Base-by-base conservation (phyloP, 257 asterid genomes). In the Capsicum rhomboideum region DNA sequence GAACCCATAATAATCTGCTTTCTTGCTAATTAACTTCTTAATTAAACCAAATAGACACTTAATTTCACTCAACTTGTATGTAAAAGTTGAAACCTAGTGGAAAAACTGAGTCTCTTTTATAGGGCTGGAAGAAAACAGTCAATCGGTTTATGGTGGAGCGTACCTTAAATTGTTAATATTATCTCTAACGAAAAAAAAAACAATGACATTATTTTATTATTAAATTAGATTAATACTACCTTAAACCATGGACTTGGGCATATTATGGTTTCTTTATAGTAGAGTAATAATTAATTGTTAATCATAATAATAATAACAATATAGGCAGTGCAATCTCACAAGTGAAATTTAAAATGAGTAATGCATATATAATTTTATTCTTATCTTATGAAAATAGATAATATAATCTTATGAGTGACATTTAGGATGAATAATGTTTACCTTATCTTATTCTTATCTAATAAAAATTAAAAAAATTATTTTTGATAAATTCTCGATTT, bases 1-100 rank as follows among this genome's bases (percentile, higher is more conserved):
- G 99, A 96, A 87, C 99, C 99, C 99, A 95, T 95, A 64, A 64
- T 64, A 6, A 64, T 64, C 37, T 2, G 46, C 11, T 69, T 10
- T 64, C 16, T 0, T 75, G 23, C 44, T 75, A 49, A 28, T 26
- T 23, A 13, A 23, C 40, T 46, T 75, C 10, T 26, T 26, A 75
- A 49, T 50, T 52, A 26, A 50, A 50, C 18, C 13, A 0, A 26
- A 1, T 26, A 42, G 2, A 23, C 59, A 20, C 0, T 44, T 0
- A 3, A 37, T 18, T 34, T 77, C 46, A 77, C 63, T 77, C 46
- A 50, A 50, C 0, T 50, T 68, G 40, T 20, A 16, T 26, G 40
- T 16, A 1, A 8, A 49, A 49, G 13, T 6, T 50, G 3, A 14
- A 49, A 49, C 21, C 7, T 77, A 0, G 26, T 26, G 17, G n/a